Percentiles rank a stretch among this genome's conserved stretches.
Conservation (phyloP, 2,329 filamentous ascomycete genomes). For the Epichloe hybrida region DNA sequence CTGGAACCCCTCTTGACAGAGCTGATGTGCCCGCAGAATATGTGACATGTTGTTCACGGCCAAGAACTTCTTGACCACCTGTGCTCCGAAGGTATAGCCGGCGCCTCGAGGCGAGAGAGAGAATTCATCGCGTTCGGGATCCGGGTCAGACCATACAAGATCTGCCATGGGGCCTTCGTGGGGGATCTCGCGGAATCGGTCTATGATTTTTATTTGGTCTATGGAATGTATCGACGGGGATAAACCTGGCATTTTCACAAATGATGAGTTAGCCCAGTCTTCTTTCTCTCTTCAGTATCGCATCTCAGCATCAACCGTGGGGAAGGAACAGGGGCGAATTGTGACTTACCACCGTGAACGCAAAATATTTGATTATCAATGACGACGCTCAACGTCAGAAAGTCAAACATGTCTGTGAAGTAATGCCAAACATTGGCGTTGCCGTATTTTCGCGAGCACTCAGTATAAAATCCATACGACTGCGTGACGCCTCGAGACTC, state of each 20-base stretch:
- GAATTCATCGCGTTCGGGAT: constrained; percentile 95
- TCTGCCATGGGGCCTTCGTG: constrained; percentile 99
- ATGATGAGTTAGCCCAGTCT: too few species aligned
- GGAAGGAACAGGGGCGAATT: not conserved
- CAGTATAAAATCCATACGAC: constrained; percentile 98
- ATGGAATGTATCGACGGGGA: constrained; percentile 92
- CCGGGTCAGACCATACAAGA: constrained; percentile 94
- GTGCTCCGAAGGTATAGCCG: constrained; percentile 93
- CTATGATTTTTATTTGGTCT: constrained; percentile 99
- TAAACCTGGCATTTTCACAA: constrained; percentile 38
- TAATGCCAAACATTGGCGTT: constrained; percentile 99
- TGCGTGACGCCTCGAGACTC: constrained; percentile 96
- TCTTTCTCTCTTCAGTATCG: not conserved
- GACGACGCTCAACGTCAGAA: constrained; percentile 87
- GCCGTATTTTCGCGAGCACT: constrained; percentile 95
- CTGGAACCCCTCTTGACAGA: constrained; percentile 96
- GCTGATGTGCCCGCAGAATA: constrained; percentile 92
- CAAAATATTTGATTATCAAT: constrained; percentile 99
- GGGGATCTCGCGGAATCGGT: constrained; percentile 90
- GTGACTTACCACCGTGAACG: constrained; percentile 65
- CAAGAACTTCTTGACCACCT: constrained; percentile 96
- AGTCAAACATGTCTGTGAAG: constrained; percentile 99
- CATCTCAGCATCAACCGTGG: not conserved
- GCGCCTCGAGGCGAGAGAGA: constrained; percentile 85
- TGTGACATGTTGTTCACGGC: constrained; percentile 97